phyloP scores from a whole-genome alignment of 2,329 filamentous ascomycete genomes.

The Verticillium klebahnii region DNA sequence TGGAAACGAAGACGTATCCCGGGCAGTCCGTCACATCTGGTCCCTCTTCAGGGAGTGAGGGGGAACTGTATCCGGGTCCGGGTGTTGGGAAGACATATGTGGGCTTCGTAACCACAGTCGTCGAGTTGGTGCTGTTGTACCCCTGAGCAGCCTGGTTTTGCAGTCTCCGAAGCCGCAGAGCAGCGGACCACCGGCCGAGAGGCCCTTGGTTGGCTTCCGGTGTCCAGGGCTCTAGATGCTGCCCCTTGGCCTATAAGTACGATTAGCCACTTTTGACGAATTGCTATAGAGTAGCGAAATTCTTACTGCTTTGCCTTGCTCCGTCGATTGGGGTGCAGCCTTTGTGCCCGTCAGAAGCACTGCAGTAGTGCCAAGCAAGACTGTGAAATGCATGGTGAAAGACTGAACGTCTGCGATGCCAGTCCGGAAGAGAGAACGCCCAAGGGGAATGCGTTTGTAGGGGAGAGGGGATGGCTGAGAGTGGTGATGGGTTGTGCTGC shows the following conservation, averaged over 20 bases:
- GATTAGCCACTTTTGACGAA: no score
- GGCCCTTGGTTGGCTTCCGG: not conserved
- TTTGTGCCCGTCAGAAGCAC: not conserved
- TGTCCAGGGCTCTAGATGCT: not conserved
- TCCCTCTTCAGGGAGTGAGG: not conserved
- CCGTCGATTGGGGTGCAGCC: not conserved
- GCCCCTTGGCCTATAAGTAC: not conserved
- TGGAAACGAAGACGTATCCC: slow-evolving; percentile 18
- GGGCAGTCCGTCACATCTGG: not conserved
- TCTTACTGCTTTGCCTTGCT: not conserved
- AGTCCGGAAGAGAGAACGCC: not conserved
- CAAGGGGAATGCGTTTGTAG: not conserved
- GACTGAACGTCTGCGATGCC: not conserved
- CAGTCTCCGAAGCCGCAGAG: not conserved
- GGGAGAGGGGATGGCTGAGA: not conserved
- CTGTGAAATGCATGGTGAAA: not conserved
- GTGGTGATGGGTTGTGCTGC: not conserved
- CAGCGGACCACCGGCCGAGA: not conserved
- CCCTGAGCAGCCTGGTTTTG: not conserved
- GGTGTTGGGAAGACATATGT: not conserved
- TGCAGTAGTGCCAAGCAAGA: not conserved
- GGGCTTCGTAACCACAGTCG: not conserved
- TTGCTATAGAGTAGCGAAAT: no score
- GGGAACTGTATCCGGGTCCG: not conserved
- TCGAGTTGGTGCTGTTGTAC: slow-evolving; percentile 9